Percentiles rank a stretch among this genome's conserved stretches.
Conservation (phyloP, 2,329 filamentous ascomycete species). For the Phaeosphaeria sp. region DNA sequence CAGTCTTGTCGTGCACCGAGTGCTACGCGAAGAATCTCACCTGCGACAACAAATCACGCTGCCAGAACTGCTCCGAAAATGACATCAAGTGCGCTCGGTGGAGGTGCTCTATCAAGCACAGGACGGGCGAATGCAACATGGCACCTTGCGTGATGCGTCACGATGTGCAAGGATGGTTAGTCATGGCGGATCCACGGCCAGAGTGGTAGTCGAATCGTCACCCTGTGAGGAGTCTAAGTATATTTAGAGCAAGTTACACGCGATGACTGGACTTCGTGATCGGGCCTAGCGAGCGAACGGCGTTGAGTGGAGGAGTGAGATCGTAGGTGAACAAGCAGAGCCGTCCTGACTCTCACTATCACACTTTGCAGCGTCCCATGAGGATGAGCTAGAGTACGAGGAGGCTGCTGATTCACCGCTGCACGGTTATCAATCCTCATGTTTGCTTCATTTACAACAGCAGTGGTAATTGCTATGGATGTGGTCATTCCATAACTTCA, state of each 20-base stretch:
- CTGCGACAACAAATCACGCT: conserved; percentile 31
- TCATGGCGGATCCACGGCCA: conserved; percentile 14
- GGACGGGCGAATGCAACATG: conserved; percentile 27
- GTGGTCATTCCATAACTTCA: not conserved
- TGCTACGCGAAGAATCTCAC: conserved; percentile 33
- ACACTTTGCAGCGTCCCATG: not conserved
- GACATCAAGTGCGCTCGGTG: conserved; percentile 31
- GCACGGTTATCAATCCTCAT: not conserved
- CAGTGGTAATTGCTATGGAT: not conserved
- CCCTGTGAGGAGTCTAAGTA: no score
- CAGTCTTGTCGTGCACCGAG: conserved; percentile 34
- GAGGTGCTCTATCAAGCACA: conserved; percentile 36
- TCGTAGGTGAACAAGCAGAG: not conserved
- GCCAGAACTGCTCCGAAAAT: conserved; percentile 30
- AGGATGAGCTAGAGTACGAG: not conserved
- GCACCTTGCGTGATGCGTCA: conserved; percentile 32
- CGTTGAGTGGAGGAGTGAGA: not conserved
- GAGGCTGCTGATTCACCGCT: not conserved
- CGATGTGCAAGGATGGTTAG: conserved; percentile 24
- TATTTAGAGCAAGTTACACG: no score
- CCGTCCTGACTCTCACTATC: not conserved
- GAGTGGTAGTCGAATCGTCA: conserved; percentile 18
- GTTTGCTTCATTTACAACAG: not conserved
- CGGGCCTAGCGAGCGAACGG: not conserved
- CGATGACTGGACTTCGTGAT: no score